Conservation (phyloP, 441 rosid genomes). For the Pelargonium australe region DNA sequence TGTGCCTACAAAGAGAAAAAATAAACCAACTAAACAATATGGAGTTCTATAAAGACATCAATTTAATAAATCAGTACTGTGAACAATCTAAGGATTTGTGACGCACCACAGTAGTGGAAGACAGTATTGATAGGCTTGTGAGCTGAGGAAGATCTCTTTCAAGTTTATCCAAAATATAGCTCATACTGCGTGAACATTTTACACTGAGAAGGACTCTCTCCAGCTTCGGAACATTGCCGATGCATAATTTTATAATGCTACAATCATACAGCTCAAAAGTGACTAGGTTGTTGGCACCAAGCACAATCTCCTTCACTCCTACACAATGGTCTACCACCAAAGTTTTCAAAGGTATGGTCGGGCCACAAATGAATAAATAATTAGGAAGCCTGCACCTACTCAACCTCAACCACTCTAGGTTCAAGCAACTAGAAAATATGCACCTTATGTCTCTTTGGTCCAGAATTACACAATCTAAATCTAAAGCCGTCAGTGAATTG, state of each 20-base stretch:
- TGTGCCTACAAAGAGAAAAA: not conserved
- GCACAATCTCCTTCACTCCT: conserved; percentile 2
- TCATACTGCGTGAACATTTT: not conserved
- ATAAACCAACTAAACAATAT: not conserved
- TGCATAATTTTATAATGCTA: not conserved
- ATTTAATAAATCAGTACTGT: not conserved
- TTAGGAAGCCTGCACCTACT: conserved; percentile 3
- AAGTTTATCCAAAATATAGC: not conserved
- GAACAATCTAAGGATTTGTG: not conserved
- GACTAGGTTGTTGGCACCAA: not conserved
- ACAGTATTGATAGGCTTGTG: not conserved
- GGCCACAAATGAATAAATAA: not conserved
- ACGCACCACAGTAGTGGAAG: not conserved
- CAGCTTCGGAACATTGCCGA: conserved; percentile 2
- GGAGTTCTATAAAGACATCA: not conserved
- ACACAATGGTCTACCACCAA: not conserved
- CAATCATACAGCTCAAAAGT: not conserved
- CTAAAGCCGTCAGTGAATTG: not conserved
- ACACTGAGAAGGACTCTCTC: not conserved
- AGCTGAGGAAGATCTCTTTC: conserved; percentile 5
- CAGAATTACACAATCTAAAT: conserved; percentile 4
- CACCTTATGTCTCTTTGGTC: conserved; percentile 5
- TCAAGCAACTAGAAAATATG: conserved; percentile 1
- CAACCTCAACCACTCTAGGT: conserved; percentile 1
- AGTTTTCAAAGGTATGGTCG: not conserved